A percentile compares a stretch with the other conserved stretches of the same genome.
These are phyloP conservation scores for Pestalotiopsis sp. DNA, from an alignment of 2,329 filamentous ascomycete species.

Conservation along the genomic window DNA sequence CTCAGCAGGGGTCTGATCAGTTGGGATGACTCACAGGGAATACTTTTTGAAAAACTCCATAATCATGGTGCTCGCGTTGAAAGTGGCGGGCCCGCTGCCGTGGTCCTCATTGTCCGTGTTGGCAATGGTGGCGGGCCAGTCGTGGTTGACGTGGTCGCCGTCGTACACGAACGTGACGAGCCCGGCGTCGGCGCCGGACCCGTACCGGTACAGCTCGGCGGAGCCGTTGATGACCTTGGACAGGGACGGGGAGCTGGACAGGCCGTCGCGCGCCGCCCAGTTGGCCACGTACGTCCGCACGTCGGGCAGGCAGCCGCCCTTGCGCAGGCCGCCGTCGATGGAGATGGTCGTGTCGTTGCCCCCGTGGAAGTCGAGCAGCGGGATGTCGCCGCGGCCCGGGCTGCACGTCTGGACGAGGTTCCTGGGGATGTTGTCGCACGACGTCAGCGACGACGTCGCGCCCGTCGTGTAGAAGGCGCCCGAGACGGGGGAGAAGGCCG, in stretches of 20 bases:
- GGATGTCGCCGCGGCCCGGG: constrained; percentile 35
- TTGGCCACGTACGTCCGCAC: constrained; percentile 40
- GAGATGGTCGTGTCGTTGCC: constrained; percentile 45
- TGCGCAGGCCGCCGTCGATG: constrained; percentile 44
- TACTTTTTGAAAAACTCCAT: constrained; percentile 27
- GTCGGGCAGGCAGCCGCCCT: constrained; percentile 43
- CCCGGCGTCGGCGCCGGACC: constrained; percentile 12
- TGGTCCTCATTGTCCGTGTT: constrained; percentile 24
- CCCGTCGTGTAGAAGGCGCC: constrained; percentile 25
- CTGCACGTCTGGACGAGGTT: constrained; percentile 38
- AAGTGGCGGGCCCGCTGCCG: constrained; percentile 19
- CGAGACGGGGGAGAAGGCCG: constrained; percentile 29
- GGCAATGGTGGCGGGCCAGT: constrained; percentile 24
- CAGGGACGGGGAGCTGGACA: constrained; percentile 11
- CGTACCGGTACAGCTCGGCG: constrained; percentile 17
- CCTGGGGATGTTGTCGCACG: constrained; percentile 27
- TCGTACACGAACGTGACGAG: constrained; percentile 26
- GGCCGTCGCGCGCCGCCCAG: constrained; percentile 38
- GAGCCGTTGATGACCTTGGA: constrained; percentile 17
- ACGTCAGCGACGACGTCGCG: constrained; percentile 8
- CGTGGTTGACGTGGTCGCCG: constrained; percentile 27
- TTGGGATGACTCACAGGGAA: constrained; percentile 5
- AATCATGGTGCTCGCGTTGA: constrained; percentile 26
- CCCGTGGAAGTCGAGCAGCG: constrained; percentile 54
- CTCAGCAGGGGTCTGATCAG: not conserved